These are phyloP conservation scores for Penicillium sp. DNA, from an alignment of 2,329 filamentous ascomycete species.

Conservation along the genomic window DNA sequence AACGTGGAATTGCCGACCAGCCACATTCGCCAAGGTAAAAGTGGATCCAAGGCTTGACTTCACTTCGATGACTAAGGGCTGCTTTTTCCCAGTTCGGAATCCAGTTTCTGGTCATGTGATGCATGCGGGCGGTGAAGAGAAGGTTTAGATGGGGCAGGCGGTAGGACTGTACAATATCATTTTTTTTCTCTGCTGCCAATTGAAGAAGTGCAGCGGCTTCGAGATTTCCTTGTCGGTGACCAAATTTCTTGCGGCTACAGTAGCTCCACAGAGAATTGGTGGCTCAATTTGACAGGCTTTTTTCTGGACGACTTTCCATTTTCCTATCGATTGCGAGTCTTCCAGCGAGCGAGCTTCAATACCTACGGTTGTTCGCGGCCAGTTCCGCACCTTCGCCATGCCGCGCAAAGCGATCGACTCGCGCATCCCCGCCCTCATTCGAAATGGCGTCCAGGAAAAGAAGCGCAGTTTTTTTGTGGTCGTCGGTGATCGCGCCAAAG, in stretches of 20 bases:
- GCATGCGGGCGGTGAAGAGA: neutral
- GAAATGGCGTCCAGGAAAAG: slow-evolving; percentile 87
- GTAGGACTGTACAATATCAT: slow-evolving; percentile 27
- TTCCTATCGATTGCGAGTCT: neutral
- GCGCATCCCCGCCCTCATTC: slow-evolving; percentile 83
- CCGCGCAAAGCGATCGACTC: slow-evolving; percentile 62
- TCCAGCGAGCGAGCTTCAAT: slow-evolving; percentile 5
- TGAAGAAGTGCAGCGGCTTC: neutral
- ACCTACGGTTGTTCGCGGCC: slow-evolving; percentile 12
- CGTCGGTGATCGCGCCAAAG: slow-evolving; percentile 88
- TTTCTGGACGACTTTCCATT: too few relatives aligned
- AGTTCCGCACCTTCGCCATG: slow-evolving; percentile 29
- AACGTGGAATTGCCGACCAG: too few relatives aligned
- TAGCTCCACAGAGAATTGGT: too few relatives aligned
- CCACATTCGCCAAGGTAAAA: too few relatives aligned
- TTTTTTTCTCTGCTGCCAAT: slow-evolving; percentile 23
- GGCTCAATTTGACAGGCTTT: too few relatives aligned
- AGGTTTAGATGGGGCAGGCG: slow-evolving; percentile 11
- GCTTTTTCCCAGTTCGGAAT: too few relatives aligned
- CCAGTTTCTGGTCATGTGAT: too few relatives aligned
- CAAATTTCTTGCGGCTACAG: too few relatives aligned
- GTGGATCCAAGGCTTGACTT: too few relatives aligned
- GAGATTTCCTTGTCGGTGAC: neutral
- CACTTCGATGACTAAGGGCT: too few relatives aligned
- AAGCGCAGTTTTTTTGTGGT: slow-evolving; percentile 98